Conservation (phyloP, 768 basidiomycete genomes). For the Pseudohyphozyma bogoriensis region DNA sequence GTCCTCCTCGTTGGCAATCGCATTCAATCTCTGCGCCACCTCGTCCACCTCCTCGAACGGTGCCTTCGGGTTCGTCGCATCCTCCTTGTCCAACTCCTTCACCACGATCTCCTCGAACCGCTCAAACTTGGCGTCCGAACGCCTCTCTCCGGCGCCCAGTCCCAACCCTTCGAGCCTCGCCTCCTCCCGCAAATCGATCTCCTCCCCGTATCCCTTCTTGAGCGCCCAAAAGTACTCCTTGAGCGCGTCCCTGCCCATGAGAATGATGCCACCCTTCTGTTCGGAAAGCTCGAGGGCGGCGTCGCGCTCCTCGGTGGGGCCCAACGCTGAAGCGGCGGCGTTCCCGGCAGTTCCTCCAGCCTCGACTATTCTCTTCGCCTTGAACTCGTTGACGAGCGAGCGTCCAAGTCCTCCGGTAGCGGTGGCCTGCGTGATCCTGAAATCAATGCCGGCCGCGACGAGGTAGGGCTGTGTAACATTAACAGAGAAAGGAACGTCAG, state of each 20-base stretch:
- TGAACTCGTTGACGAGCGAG: slow-evolving; percentile 62
- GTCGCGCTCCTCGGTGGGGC: slow-evolving; percentile 39
- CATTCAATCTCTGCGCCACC: slow-evolving; percentile 32
- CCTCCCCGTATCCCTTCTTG: slow-evolving; percentile 54
- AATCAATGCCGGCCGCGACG: slow-evolving; percentile 89
- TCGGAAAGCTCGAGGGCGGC: slow-evolving; percentile 45
- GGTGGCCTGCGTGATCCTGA: slow-evolving; percentile 67
- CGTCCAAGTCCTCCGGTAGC: slow-evolving; percentile 76
- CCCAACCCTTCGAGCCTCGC: slow-evolving; percentile 41
- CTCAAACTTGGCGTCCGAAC: slow-evolving; percentile 55
- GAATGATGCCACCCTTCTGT: slow-evolving; percentile 62
- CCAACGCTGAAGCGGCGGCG: slow-evolving; percentile 36
- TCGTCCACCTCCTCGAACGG: slow-evolving; percentile 25
- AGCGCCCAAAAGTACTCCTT: slow-evolving; percentile 92
- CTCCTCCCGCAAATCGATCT: slow-evolving; percentile 56
- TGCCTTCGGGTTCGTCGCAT: slow-evolving; percentile 33
- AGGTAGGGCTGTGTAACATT: slow-evolving; percentile 94
- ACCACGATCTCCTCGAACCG: slow-evolving; percentile 66
- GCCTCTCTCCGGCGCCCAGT: slow-evolving; percentile 41
- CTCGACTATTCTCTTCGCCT: slow-evolving; percentile 56
- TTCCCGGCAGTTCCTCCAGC: slow-evolving; percentile 45
- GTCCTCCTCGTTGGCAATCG: slow-evolving; percentile 34
- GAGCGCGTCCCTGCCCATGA: slow-evolving; percentile 79
- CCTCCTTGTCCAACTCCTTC: slow-evolving; percentile 50
- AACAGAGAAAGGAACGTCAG: slow-evolving; percentile 7